Percentiles rank a stretch among this genome's conserved stretches.
Conservation (phyloP, 2,329 filamentous ascomycete genomes). For the Cryphonectria naterciae region DNA sequence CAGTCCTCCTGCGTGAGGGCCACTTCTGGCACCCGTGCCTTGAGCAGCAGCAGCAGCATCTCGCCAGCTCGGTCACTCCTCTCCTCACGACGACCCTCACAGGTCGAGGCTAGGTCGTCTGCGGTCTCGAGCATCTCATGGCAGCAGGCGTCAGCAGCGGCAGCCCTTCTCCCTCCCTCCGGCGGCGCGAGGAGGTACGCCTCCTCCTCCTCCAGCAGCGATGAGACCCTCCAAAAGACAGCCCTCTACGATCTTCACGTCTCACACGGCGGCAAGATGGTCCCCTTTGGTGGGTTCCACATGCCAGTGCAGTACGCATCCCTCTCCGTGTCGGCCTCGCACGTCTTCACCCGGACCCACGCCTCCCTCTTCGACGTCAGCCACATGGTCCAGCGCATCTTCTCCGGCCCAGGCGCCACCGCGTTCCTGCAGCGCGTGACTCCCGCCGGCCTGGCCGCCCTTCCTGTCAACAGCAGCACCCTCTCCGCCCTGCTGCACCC, state of each 20-base stretch:
- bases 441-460: conserved; percentile 69
- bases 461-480: conserved; percentile 72
- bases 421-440: conserved; percentile 84
- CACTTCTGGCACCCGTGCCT: neutral
- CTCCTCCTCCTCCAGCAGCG: conserved; percentile 20
- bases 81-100: neutral
- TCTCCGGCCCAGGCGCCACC: conserved; percentile 79
- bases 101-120: neutral
- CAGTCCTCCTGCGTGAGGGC: conserved; percentile 17
- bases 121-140: neutral
- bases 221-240: conserved; percentile 37
- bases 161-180: neutral
- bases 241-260: conserved; percentile 49
- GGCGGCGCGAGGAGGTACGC: conserved; percentile 21
- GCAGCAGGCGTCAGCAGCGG: neutral
- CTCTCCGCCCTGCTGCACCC: conserved; percentile 84
- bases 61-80: conserved; percentile 1
- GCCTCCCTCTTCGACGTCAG: conserved; percentile 94
- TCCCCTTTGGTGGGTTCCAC: conserved; percentile 89
- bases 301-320: conserved; percentile 92
- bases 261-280: conserved; percentile 84
- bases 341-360: conserved; percentile 85
- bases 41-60: conserved; percentile 9
- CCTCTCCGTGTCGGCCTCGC: conserved; percentile 79
- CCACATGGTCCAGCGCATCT: conserved; percentile 93